Percentiles rank a stretch among this genome's conserved stretches.
These are phyloP conservation scores for Nicotiana paniculata DNA, from an alignment of 257 asterid species.

Conservation along the genomic window DNA sequence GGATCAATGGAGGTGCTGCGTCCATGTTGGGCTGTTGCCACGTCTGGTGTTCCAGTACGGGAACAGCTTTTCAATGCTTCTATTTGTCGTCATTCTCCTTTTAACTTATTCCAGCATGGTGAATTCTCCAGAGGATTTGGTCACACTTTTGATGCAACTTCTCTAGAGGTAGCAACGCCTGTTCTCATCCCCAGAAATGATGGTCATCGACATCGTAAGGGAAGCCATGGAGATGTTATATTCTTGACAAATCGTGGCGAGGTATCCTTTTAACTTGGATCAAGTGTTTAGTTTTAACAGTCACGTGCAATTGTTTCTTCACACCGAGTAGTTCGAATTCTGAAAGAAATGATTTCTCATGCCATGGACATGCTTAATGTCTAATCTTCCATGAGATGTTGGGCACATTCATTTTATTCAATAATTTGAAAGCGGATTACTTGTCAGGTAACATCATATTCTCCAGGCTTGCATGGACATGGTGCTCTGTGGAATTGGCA, in stretches of 20 bases:
- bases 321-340: neutral
- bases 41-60: conserved; percentile 92
- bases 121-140: conserved; percentile 71
- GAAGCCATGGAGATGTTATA: conserved; percentile 89
- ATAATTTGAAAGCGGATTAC: neutral
- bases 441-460: conserved; percentile 80
- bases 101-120: conserved; percentile 77
- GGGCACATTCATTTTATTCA: neutral
- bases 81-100: conserved; percentile 86
- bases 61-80: conserved; percentile 98
- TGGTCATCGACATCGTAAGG: conserved; percentile 83
- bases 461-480: conserved; percentile 88
- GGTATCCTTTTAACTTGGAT: conserved; percentile 37
- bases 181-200: conserved; percentile 77
- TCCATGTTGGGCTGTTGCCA: conserved; percentile 98
- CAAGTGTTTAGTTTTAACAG: neutral
- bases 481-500: conserved; percentile 96
- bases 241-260: conserved; percentile 96
- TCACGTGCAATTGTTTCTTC: neutral
- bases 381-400: neutral
- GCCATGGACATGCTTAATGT: neutral
- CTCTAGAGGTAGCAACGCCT: conserved; percentile 92
- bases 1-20: conserved; percentile 94
- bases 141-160: conserved; percentile 45
- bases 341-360: neutral